Evolutionary conservation across 208 protist genomes (phyloP).

Genomic region (Trypanosoma rangeli): DNA sequence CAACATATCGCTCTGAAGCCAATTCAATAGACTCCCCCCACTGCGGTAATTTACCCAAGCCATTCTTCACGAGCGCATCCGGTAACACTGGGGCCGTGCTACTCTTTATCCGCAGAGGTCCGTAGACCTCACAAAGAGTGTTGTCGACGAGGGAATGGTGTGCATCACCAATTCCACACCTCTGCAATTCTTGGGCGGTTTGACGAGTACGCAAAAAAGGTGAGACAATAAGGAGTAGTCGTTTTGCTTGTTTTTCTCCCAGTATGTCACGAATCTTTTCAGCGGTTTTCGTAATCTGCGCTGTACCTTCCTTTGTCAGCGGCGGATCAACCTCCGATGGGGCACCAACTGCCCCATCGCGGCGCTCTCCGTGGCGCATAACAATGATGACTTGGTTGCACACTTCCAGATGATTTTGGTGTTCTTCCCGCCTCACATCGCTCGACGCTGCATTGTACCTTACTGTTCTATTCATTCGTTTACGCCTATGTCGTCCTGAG

Average conservation of each 20-base stretch:
- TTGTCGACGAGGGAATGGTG: slow-evolving; percentile 50
- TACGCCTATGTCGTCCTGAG: not conserved
- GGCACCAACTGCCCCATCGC: slow-evolving; percentile 49
- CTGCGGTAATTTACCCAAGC: slow-evolving; percentile 34
- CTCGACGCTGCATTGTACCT: not conserved
- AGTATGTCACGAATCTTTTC: slow-evolving; percentile 37
- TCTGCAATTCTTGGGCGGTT: slow-evolving; percentile 58
- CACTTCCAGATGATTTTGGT: not conserved
- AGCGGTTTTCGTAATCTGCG: slow-evolving; percentile 34
- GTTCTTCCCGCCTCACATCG: not conserved
- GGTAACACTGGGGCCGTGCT: slow-evolving; percentile 10
- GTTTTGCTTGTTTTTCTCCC: slow-evolving; percentile 23
- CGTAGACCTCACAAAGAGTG: slow-evolving; percentile 73
- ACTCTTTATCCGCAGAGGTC: slow-evolving; percentile 66
- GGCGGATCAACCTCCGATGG: slow-evolving; percentile 66
- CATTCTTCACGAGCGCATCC: slow-evolving; percentile 5
- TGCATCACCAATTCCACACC: slow-evolving; percentile 41
- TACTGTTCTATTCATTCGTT: not conserved
- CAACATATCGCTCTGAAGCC: slow-evolving; percentile 33
- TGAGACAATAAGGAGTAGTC: slow-evolving; percentile 52
- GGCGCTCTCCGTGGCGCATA: slow-evolving; percentile 82
- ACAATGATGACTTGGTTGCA: slow-evolving; percentile 55
- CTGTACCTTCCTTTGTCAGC: slow-evolving; percentile 56
- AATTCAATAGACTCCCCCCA: slow-evolving; percentile 74
- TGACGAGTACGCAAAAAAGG: slow-evolving; percentile 71